Conservation (phyloP, 2,329 filamentous ascomycete genomes). For the Microascus cirrosus region DNA sequence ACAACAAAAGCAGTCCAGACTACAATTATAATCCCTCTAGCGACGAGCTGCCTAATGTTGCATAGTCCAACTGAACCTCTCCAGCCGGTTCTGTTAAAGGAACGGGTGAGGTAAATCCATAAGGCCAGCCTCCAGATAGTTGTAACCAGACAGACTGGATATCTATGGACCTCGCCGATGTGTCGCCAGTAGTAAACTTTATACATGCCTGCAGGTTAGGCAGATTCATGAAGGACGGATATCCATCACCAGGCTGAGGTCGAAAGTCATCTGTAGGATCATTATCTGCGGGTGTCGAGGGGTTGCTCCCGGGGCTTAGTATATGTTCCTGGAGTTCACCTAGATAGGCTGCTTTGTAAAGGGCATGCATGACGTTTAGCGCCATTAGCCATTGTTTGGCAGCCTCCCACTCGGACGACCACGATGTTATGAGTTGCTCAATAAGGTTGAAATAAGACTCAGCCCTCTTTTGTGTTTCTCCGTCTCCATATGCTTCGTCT, state of each 20-base stretch:
- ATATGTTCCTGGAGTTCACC: conserved; percentile 9
- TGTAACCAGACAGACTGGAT: conserved; percentile 4
- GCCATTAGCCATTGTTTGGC: conserved; percentile 11
- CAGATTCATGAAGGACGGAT: neutral
- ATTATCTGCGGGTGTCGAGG: neutral
- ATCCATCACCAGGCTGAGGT: conserved; percentile 3
- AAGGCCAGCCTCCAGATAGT: conserved; percentile 5
- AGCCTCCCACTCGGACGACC: conserved; percentile 8
- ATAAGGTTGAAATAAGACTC: conserved; percentile 6
- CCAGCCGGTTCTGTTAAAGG: neutral
- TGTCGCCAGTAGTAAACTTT: conserved; percentile 4
- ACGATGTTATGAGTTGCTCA: conserved; percentile 7
- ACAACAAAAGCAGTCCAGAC: neutral
- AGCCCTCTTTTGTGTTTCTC: neutral
- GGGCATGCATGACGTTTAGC: conserved; percentile 11
- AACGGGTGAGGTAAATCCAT: neutral
- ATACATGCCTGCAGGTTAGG: conserved; percentile 3
- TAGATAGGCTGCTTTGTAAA: conserved; percentile 12
- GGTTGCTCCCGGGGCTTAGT: neutral
- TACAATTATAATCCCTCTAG: neutral
- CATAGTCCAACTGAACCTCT: neutral
- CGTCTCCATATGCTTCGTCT: conserved; percentile 5
- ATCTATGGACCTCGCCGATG: conserved; percentile 3
- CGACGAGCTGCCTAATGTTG: neutral
- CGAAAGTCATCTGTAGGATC: neutral